Conservation (phyloP, 139 green algal genomes). For the Picochlorum sp. region DNA sequence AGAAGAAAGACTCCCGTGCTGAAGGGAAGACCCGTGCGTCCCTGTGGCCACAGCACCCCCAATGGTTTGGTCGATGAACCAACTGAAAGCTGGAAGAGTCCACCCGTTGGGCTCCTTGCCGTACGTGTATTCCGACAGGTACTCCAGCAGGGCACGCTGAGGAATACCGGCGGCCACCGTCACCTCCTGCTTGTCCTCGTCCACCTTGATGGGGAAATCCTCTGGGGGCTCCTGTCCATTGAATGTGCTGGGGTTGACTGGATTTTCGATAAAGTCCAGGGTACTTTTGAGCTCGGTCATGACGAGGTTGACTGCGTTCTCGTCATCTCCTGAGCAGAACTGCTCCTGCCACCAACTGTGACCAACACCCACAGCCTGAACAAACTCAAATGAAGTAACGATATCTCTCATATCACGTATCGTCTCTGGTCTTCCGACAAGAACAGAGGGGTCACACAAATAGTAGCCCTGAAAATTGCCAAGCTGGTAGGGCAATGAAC, state of each 20-base stretch:
- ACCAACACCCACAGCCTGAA: constrained; percentile 52
- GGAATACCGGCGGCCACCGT: constrained; percentile 59
- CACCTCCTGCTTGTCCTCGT: constrained; percentile 54
- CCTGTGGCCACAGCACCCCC: constrained; percentile 73
- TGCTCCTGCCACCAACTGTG: constrained; percentile 15
- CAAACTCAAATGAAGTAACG: constrained; percentile 23
- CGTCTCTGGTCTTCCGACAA: constrained; percentile 38
- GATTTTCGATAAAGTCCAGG: constrained; percentile 19
- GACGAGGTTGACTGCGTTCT: constrained; percentile 48
- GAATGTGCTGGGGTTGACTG: constrained; percentile 12
- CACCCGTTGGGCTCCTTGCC: constrained; percentile 45
- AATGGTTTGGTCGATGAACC: constrained; percentile 79
- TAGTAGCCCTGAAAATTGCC: constrained; percentile 33
- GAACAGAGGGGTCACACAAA: constrained; percentile 39
- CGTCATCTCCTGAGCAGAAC: constrained; percentile 31
- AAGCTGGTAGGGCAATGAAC: not conserved
- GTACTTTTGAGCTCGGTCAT: constrained; percentile 38
- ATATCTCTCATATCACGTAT: constrained; percentile 34
- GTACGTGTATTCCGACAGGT: constrained; percentile 67
- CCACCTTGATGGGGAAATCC: constrained; percentile 32
- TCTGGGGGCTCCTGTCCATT: constrained; percentile 2
- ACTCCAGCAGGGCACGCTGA: constrained; percentile 63
- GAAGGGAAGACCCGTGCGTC: constrained; percentile 66
- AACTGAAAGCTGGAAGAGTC: constrained; percentile 62
- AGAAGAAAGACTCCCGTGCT: constrained; percentile 46